Conservation (phyloP, 177 flowering plant genomes). For the Vitis hybrid region DNA sequence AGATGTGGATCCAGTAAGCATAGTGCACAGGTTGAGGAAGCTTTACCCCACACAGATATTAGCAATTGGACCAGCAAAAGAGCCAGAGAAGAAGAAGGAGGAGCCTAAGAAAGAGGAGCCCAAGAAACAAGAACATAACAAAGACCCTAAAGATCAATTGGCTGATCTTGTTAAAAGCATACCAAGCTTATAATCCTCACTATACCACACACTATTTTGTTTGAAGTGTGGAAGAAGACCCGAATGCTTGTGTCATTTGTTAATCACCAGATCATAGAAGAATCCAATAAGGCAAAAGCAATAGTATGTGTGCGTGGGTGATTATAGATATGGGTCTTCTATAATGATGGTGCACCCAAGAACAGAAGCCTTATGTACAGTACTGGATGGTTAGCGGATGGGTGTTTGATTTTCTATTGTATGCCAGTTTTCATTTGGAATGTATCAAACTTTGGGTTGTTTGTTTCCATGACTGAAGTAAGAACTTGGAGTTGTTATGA, state of each 20-base stretch:
- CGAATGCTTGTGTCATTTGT: slow-evolving; percentile 45
- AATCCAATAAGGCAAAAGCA: not conserved
- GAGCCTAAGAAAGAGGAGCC: slow-evolving; percentile 14
- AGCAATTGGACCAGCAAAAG: slow-evolving; percentile 35
- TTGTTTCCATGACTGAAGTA: too few relatives aligned
- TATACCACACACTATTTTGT: slow-evolving; percentile 24
- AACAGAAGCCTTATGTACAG: too few relatives aligned
- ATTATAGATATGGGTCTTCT: too few relatives aligned
- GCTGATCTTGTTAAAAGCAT: slow-evolving; percentile 28
- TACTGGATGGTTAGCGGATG: too few relatives aligned
- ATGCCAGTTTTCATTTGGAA: too few relatives aligned
- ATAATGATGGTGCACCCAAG: too few relatives aligned
- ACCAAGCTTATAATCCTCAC: slow-evolving; percentile 30
- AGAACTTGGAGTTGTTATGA: too few relatives aligned
- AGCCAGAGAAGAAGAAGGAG: slow-evolving; percentile 24
- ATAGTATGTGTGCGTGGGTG: too few relatives aligned
- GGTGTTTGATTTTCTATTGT: not conserved
- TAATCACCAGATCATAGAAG: not conserved
- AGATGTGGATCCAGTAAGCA: slow-evolving; percentile 24
- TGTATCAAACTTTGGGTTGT: too few relatives aligned
- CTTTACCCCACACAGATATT: slow-evolving; percentile 16
- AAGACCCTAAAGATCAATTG: not conserved
- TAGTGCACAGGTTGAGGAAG: slow-evolving; percentile 31
- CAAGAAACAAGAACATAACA: slow-evolving; percentile 1
- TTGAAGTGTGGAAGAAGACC: slow-evolving; percentile 39